phyloP scores from a whole-genome alignment of 176 grass and related monocot genomes.

The Paspalum notatum region DNA sequence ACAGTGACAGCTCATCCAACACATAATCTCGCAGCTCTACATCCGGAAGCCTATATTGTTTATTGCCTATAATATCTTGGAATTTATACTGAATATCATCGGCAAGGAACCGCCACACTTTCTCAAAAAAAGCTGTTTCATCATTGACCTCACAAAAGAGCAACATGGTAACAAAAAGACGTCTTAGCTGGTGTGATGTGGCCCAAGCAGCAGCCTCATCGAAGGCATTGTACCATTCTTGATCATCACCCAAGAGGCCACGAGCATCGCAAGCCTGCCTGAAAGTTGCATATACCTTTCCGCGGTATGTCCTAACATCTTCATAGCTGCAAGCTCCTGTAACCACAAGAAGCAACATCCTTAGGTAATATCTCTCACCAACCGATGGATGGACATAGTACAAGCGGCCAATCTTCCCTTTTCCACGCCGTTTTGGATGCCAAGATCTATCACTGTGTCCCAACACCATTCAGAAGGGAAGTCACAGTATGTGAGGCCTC shows the following conservation, averaged over 20 bases:
- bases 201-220: not conserved
- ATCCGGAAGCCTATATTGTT: no score
- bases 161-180: not conserved
- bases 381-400: not conserved
- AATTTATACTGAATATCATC: no score
- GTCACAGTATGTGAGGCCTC: fast-evolving
- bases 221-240: not conserved
- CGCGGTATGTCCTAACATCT: not conserved
- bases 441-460: not conserved
- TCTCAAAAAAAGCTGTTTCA: not conserved
- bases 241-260: not conserved
- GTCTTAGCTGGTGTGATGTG: not conserved
- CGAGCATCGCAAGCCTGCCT: not conserved
- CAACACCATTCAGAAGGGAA: not conserved
- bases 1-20: no score
- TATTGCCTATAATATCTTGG: no score
- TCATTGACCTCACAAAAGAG: not conserved
- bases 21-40: no score
- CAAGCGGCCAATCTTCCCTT: not conserved
- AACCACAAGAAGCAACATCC: not conserved
- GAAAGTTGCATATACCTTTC: fast-evolving
- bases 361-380: not conserved
- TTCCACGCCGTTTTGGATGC: fast-evolving
- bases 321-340: not conserved
- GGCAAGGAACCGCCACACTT: no score